phyloP scores from a whole-genome alignment of 768 basidiomycete species.

The Lyophyllum atratum region DNA sequence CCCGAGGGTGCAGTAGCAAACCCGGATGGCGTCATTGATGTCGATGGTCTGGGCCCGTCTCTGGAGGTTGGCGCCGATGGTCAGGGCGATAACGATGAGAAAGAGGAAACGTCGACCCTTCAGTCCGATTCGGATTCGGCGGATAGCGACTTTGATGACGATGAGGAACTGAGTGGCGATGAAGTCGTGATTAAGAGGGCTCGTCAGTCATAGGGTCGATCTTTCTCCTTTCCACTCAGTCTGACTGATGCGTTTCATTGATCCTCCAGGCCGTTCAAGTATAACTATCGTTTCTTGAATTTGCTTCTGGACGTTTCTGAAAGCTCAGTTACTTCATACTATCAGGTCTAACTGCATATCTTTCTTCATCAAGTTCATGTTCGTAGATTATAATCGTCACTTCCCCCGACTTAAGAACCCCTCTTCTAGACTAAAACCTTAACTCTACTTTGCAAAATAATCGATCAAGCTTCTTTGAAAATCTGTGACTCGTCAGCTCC shows the following conservation, averaged over 20 bases:
- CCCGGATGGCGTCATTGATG: not conserved
- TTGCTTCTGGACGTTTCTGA: too few species aligned
- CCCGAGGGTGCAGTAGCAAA: not conserved
- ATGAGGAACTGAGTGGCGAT: conserved; percentile 10
- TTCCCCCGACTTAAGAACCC: too few species aligned
- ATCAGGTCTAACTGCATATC: not conserved
- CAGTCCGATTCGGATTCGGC: conserved; percentile 2
- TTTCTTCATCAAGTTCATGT: too few species aligned
- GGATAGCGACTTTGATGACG: conserved; percentile 9
- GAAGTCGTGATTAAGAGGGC: not conserved
- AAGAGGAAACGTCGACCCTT: not conserved
- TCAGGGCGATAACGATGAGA: not conserved
- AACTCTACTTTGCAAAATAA: too few species aligned
- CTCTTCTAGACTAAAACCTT: too few species aligned
- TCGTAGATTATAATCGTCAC: too few species aligned
- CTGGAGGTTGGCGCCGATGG: not conserved
- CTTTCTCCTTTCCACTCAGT: not conserved
- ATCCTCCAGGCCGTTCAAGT: not conserved
- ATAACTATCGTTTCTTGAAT: not conserved
- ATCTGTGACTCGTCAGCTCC: too few species aligned
- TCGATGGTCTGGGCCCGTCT: not conserved
- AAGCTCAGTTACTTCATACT: not conserved
- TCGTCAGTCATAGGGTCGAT: not conserved
- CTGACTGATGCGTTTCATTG: not conserved
- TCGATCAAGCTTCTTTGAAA: too few species aligned